Evolutionary conservation across 306 rosid species (phyloP), one percentile per base, ranked within the genome.

Genomic region (Quercus aquifolioides): DNA sequence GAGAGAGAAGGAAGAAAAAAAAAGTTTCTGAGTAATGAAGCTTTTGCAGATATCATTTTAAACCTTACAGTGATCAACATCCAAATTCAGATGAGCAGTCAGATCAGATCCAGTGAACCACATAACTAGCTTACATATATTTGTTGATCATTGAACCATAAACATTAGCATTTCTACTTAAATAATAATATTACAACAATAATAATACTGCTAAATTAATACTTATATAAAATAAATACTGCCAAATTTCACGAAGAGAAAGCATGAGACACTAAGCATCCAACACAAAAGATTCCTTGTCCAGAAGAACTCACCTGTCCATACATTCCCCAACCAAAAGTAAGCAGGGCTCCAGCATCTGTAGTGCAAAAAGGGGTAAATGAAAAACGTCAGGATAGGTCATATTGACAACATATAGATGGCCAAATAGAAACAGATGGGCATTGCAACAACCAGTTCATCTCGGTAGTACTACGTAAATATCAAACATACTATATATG

Each of bases 321-420:
- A 78, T 94, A 91, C 20, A 94, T 87, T 74, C 98, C 97, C 98
- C 98, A 94, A 69, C 98, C 98, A 62, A 94, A 94, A 19, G 89
- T 84, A 74, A 94, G 94, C 76, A 94, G 85, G 5, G 94, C 97
- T 81, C 98, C 98, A 78, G 94, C 94, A 86, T 94, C 98, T 94
- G 87, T 55, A 68, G 67, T 78, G 71, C 71, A 80, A 77, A 51
- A 76, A 25, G 51, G 19, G 26, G 67, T 2, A 75, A 35, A 63
- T 20, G 76, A 11, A 71, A 68, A 76, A 85, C 65, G 49, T 78
- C 69, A 74, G 73, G 30, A 17, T 63, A 55, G 14, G 74, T 20
- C 55, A 83, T 81, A 51, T 62, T 74, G 25, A 55, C 28, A 58
- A 68, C 74, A 38, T 58, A 19, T 20, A 19, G 73, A 80, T 18